Percentiles rank a stretch among this genome's conserved stretches.
phyloP scores from a whole-genome alignment of 2,329 filamentous ascomycete genomes.

The Cladosporium austrohemisphaericum region DNA sequence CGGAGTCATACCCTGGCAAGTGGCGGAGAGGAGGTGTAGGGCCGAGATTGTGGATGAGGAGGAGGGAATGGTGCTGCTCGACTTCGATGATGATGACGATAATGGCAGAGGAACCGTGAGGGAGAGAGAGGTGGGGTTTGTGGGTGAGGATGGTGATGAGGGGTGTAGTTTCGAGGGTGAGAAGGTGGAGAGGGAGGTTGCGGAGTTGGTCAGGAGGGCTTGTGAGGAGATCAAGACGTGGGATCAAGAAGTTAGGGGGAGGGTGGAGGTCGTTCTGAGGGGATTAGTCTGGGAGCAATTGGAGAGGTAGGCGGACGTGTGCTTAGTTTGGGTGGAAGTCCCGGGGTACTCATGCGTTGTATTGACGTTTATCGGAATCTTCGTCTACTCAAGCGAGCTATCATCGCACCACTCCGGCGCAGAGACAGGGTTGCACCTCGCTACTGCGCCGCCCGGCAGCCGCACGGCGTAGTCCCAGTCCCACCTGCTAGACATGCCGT shows the following conservation, averaged over 20 bases:
- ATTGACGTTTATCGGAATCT: neutral
- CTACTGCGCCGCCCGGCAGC: constrained; percentile 30
- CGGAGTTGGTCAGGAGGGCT: neutral
- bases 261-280: neutral
- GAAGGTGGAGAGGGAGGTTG: neutral
- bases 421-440: constrained; percentile 38
- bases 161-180: neutral
- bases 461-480: constrained; percentile 46
- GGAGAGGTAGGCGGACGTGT: too few species aligned
- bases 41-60: neutral
- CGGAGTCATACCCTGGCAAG: neutral
- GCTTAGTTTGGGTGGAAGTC: neutral
- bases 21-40: neutral
- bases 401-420: constrained; percentile 37
- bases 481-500: constrained; percentile 47
- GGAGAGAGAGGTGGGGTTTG: neutral
- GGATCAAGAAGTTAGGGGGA: neutral
- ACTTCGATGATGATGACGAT: neutral
- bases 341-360: neutral
- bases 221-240: neutral
- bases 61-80: neutral
- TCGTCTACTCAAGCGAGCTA: constrained; percentile 21
- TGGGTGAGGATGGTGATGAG: neutral
- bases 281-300: too few species aligned
- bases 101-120: neutral